These are phyloP conservation scores for Beauveria sp. DNA, from an alignment of 2,329 filamentous ascomycete species.

Conservation along the genomic window DNA sequence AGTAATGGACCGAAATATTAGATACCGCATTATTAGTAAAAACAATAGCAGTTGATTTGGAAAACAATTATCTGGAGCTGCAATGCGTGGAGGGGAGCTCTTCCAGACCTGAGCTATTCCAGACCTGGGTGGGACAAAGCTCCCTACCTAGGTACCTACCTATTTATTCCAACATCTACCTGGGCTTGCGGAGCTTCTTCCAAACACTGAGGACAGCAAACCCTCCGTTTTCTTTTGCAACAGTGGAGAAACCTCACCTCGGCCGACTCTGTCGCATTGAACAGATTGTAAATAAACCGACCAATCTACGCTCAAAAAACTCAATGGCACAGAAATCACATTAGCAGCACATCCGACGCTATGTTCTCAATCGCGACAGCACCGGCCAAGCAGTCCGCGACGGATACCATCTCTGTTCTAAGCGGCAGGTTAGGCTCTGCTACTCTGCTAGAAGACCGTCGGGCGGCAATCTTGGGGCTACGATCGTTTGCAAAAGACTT, in stretches of 20 bases:
- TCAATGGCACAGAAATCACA: slow-evolving; percentile 6
- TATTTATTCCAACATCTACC: too few species aligned
- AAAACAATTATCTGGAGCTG: neutral
- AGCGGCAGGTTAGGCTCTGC: slow-evolving; percentile 82
- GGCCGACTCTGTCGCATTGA: neutral
- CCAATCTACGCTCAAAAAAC: neutral
- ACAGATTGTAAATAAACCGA: neutral
- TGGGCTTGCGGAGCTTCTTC: neutral
- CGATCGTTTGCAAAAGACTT: slow-evolving; percentile 95
- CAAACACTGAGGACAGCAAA: neutral
- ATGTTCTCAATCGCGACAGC: slow-evolving; percentile 63
- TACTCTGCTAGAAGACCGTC: slow-evolving; percentile 86
- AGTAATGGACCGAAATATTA: neutral
- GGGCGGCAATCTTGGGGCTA: slow-evolving; percentile 84
- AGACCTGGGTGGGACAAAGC: neutral
- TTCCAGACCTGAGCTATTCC: neutral
- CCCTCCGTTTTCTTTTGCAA: neutral
- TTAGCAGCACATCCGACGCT: neutral
- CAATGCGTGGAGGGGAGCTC: neutral
- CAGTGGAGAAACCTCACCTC: neutral
- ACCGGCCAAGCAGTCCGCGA: slow-evolving; percentile 91
- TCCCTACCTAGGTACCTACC: neutral
- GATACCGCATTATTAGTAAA: neutral
- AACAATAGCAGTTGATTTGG: neutral
- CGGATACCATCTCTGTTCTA: slow-evolving; percentile 85